Evolutionary conservation across 257 asterid genomes (phyloP).

Genomic region (Scutellaria minor): DNA sequence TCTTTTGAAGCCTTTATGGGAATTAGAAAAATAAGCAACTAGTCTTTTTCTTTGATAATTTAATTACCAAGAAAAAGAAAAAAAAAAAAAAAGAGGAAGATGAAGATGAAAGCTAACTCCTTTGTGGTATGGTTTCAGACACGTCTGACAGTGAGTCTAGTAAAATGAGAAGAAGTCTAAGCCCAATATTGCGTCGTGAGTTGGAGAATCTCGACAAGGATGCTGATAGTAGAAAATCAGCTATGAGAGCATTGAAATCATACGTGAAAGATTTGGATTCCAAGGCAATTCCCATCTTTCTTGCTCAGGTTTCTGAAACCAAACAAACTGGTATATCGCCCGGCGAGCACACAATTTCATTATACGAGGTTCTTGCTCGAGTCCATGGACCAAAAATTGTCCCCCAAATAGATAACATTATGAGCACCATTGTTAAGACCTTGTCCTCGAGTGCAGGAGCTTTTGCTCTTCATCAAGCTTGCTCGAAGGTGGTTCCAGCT

Average conservation of each 20-base stretch:
- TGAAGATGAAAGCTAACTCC: not conserved
- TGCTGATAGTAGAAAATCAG: slow-evolving; percentile 85
- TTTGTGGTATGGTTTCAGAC: not conserved
- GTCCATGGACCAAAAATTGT: slow-evolving; percentile 83
- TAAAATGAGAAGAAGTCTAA: slow-evolving; percentile 74
- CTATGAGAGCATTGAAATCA: slow-evolving; percentile 86
- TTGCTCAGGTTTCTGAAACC: slow-evolving; percentile 90
- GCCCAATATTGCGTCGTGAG: slow-evolving; percentile 75
- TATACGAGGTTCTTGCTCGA: slow-evolving; percentile 90
- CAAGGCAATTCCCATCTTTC: slow-evolving; percentile 89
- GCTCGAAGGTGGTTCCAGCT: slow-evolving; percentile 95
- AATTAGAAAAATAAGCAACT: not conserved
- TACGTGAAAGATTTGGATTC: slow-evolving; percentile 93
- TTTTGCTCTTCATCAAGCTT: slow-evolving; percentile 95
- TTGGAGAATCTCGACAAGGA: slow-evolving; percentile 92
- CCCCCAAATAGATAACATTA: slow-evolving; percentile 81
- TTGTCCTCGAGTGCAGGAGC: slow-evolving; percentile 83
- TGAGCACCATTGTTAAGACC: slow-evolving; percentile 78
- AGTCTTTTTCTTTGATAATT: not conserved
- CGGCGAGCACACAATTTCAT: slow-evolving; percentile 88
- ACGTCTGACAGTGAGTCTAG: slow-evolving; percentile 4
- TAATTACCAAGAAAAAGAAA: not conserved
- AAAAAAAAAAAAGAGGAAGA: not conserved
- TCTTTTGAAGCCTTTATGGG: not conserved
- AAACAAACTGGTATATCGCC: slow-evolving; percentile 64